A percentile compares a stretch with the other conserved stretches of the same genome.
phyloP scores from a whole-genome alignment of 176 grass and related monocot species.

The Tillandsia fasciculata region DNA sequence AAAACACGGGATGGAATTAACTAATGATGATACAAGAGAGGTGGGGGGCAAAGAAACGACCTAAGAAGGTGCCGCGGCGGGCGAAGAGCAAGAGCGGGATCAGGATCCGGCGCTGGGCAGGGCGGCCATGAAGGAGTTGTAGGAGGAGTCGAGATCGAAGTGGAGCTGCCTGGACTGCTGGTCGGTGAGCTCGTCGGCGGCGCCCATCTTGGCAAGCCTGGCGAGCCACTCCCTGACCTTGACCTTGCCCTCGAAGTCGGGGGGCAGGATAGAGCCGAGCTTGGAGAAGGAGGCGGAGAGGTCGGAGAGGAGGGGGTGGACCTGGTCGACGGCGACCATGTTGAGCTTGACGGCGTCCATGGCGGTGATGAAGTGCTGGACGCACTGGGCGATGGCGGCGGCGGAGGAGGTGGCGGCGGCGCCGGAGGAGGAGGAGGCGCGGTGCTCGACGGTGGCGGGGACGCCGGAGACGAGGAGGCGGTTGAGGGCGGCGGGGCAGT shows the following conservation, averaged over 20 bases:
- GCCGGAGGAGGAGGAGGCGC: slow-evolving; percentile 37
- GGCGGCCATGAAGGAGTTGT: slow-evolving; percentile 76
- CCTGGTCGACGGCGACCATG: slow-evolving; percentile 94
- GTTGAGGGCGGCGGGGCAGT: slow-evolving; percentile 77
- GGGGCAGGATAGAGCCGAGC: slow-evolving; percentile 54
- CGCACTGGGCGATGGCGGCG: slow-evolving; percentile 65
- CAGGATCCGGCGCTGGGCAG: slow-evolving; percentile 56
- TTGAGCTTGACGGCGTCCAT: slow-evolving; percentile 97
- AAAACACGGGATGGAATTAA: too few relatives aligned
- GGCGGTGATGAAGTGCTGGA: slow-evolving; percentile 92
- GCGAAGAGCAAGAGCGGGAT: slow-evolving; percentile 1
- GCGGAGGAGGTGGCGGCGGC: slow-evolving; percentile 37
- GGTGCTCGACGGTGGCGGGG: slow-evolving; percentile 93
- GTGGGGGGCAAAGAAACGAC: background rate
- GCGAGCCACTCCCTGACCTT: slow-evolving; percentile 80
- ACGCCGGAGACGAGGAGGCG: slow-evolving; percentile 83
- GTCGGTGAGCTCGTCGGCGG: slow-evolving; percentile 83
- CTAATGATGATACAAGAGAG: too few relatives aligned
- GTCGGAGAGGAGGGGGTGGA: slow-evolving; percentile 78
- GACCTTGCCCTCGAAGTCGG: slow-evolving; percentile 83
- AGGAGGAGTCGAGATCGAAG: slow-evolving; percentile 84
- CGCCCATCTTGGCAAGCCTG: slow-evolving; percentile 83
- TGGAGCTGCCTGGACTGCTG: slow-evolving; percentile 90
- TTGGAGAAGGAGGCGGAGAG: slow-evolving; percentile 72
- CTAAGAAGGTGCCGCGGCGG: background rate